phyloP scores from a whole-genome alignment of 352 stramenopile species.

The Phytophthora tubulina region DNA sequence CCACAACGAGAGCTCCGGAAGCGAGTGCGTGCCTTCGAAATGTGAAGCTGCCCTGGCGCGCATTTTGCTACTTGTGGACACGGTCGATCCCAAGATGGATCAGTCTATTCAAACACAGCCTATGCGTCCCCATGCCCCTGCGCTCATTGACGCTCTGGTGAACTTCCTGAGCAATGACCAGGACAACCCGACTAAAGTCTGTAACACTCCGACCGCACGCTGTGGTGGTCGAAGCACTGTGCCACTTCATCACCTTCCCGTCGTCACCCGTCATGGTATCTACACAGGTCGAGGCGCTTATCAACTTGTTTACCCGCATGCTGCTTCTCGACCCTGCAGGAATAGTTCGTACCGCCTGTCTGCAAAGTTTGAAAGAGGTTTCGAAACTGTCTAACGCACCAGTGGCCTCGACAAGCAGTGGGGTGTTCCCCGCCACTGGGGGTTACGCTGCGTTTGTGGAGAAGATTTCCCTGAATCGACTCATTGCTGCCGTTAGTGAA shows the following conservation, averaged over 20 bases:
- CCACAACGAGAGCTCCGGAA: conserved; percentile 36
- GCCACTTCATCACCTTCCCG: conserved; percentile 83
- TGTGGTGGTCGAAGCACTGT: conserved; percentile 74
- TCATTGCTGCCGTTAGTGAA: conserved; percentile 67
- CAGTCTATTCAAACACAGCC: conserved; percentile 74
- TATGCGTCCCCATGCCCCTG: conserved; percentile 75
- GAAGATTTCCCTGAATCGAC: conserved; percentile 73
- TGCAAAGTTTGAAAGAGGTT: conserved; percentile 75
- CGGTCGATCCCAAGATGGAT: conserved; percentile 85
- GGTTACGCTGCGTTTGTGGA: conserved; percentile 79
- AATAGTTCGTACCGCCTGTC: conserved; percentile 75
- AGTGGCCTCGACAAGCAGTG: conserved; percentile 17
- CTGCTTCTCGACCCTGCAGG: conserved; percentile 68
- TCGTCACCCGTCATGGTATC: conserved; percentile 79
- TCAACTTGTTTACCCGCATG: conserved; percentile 80
- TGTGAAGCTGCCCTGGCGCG: conserved; percentile 76
- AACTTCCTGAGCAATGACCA: conserved; percentile 59
- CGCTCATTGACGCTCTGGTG: conserved; percentile 68
- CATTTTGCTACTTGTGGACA: conserved; percentile 79
- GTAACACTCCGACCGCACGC: conserved; percentile 60
- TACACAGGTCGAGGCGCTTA: conserved; percentile 68
- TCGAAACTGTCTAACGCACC: conserved; percentile 62
- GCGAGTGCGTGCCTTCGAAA: conserved; percentile 56
- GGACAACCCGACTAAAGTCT: conserved; percentile 24
- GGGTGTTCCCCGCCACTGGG: conserved; percentile 43